Percentiles rank a stretch among this genome's conserved stretches.
phyloP scores from a whole-genome alignment of 106 monocot species.

The Acorus gramineus region DNA sequence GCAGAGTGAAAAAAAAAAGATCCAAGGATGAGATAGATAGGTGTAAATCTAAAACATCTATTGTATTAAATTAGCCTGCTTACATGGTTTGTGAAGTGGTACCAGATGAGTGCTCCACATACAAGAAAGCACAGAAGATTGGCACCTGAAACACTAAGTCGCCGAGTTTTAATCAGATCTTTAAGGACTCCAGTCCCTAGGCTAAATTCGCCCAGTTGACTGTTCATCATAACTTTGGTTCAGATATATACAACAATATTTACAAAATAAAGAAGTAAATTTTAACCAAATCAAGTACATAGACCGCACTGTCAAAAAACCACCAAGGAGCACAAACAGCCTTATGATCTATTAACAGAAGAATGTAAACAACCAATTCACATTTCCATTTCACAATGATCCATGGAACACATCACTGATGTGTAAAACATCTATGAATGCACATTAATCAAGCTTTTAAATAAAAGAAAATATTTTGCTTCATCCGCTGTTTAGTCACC shows the following conservation, averaged over 20 bases:
- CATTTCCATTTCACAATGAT: conserved; percentile 18
- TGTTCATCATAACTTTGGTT: conserved; percentile 18
- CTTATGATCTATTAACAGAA: conserved; percentile 31
- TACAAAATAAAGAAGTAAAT: conserved; percentile 17
- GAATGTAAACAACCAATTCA: conserved; percentile 10
- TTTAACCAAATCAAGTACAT: conserved; percentile 16
- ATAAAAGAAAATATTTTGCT: conserved; percentile 11
- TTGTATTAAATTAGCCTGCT: conserved; percentile 1
- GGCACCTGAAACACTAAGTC: conserved; percentile 27
- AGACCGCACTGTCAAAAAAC: conserved; percentile 16
- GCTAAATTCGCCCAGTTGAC: conserved; percentile 25
- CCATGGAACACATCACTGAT: conserved; percentile 9
- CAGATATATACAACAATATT: conserved; percentile 23
- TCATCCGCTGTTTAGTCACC: conserved; percentile 21
- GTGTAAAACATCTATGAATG: conserved; percentile 12
- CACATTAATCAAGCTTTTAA: conserved; percentile 5
- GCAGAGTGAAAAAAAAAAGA: too few relatives aligned
- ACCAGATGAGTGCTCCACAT: neutral
- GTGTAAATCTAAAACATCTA: neutral
- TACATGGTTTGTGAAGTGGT: conserved; percentile 5
- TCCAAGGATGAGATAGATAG: too few relatives aligned
- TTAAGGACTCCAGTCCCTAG: conserved; percentile 12
- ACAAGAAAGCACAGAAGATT: conserved; percentile 3
- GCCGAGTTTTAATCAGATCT: conserved; percentile 19
- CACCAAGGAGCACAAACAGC: conserved; percentile 1